A percentile compares a stretch with the other conserved stretches of the same genome.
Conservation (phyloP, 2,329 filamentous ascomycete genomes). For the Cladosporium sp. region DNA sequence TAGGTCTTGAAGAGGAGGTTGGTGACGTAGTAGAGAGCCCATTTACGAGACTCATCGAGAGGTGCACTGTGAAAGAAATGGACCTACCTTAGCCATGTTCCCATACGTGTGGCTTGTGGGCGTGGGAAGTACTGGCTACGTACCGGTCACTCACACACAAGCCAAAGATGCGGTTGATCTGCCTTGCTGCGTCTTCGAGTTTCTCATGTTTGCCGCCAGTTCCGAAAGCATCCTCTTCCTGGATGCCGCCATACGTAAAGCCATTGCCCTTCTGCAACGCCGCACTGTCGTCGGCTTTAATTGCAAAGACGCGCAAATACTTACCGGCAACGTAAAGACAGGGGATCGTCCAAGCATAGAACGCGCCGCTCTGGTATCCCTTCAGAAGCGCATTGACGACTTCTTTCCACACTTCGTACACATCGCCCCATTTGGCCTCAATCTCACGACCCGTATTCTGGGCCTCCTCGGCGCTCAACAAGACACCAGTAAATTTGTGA, state of each 20-base stretch:
- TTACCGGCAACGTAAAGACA: conserved; percentile 84
- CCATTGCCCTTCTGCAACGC: conserved; percentile 42
- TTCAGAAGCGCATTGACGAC: conserved; percentile 70
- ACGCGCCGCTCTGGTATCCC: conserved; percentile 70
- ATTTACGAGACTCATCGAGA: conserved; percentile 87
- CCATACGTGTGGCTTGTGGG: conserved; percentile 7
- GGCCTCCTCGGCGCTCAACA: conserved; percentile 61
- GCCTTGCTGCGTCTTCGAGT: conserved; percentile 82
- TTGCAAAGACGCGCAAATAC: conserved; percentile 81
- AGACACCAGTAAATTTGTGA: conserved; percentile 74
- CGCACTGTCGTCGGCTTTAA: conserved; percentile 74
- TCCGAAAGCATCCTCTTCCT: conserved; percentile 81
- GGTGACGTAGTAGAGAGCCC: conserved; percentile 92
- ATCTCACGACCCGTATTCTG: conserved; percentile 37
- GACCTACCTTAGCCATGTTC: conserved; percentile 21
- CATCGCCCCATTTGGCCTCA: conserved; percentile 67
- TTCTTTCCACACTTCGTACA: conserved; percentile 87
- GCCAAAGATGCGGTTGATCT: conserved; percentile 88
- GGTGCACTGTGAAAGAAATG: conserved; percentile 55
- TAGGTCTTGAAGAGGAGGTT: conserved; percentile 98
- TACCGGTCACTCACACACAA: conserved; percentile 86
- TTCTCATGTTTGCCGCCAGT: conserved; percentile 75
- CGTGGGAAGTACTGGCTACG: conserved; percentile 25
- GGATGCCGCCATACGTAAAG: conserved; percentile 45
- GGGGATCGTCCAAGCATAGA: conserved; percentile 89